A percentile compares a stretch with the other conserved stretches of the same genome.
These are phyloP conservation scores for Cercospora sojina DNA, from an alignment of 2,329 filamentous ascomycete species.

Conservation along the genomic window DNA sequence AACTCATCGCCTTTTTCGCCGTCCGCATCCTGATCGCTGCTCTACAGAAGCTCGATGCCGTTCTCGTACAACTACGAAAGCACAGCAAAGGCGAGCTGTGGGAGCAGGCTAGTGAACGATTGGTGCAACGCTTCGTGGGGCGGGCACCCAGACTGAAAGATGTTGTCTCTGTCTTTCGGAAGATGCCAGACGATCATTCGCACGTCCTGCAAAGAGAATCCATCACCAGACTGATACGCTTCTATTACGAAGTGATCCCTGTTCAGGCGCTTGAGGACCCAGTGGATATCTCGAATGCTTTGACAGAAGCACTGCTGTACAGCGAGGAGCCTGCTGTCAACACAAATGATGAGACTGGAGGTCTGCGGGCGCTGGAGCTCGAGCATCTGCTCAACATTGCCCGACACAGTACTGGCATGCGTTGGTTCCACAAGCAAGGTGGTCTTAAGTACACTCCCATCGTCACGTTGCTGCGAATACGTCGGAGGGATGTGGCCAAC, in stretches of 20 bases:
- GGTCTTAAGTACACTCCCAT: conserved; percentile 67
- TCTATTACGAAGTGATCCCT: conserved; percentile 84
- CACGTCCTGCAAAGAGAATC: conserved; percentile 71
- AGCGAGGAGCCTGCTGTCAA: conserved; percentile 20
- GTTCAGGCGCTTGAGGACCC: conserved; percentile 77
- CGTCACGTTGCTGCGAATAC: conserved; percentile 64
- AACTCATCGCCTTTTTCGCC: conserved; percentile 80
- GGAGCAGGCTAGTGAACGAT: conserved; percentile 65
- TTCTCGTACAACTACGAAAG: conserved; percentile 59
- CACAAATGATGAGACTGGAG: conserved; percentile 45
- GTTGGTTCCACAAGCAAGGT: conserved; percentile 79
- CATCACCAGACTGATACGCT: conserved; percentile 70
- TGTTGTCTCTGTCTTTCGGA: conserved; percentile 70
- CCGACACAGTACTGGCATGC: conserved; percentile 76
- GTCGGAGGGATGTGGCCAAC: conserved; percentile 45
- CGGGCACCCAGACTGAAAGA: conserved; percentile 81
- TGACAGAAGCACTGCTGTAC: conserved; percentile 67
- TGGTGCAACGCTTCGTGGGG: conserved; percentile 73
- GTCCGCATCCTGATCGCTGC: conserved; percentile 75
- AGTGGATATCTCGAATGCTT: conserved; percentile 79
- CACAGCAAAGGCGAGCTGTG: conserved; percentile 54
- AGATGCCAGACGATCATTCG: conserved; percentile 62
- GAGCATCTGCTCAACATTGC: conserved; percentile 81
- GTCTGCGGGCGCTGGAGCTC: conserved; percentile 69
- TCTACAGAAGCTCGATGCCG: conserved; percentile 71